phyloP scores from a whole-genome alignment of 192 early-diverging fungal species.

The Funneliformis mosseae region DNA sequence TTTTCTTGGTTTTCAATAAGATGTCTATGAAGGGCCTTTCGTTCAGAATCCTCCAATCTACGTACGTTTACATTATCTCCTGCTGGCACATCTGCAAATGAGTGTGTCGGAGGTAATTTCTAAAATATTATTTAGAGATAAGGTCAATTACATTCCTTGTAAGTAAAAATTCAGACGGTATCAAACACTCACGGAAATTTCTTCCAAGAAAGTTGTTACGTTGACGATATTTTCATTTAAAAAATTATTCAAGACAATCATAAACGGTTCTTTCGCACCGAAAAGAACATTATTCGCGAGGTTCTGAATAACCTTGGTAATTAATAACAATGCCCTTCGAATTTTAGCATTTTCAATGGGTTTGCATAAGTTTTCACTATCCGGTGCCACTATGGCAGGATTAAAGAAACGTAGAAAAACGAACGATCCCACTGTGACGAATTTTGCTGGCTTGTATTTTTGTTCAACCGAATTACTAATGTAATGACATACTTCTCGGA shows the following conservation, averaged over 20 bases:
- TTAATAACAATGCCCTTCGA: slow-evolving; percentile 83
- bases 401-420: slow-evolving; percentile 96
- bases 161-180: background rate
- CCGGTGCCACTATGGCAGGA: slow-evolving; percentile 93
- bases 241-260: slow-evolving; percentile 90
- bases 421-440: slow-evolving; percentile 90
- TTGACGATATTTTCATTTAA: slow-evolving; percentile 79
- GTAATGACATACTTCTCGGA: slow-evolving; percentile 83
- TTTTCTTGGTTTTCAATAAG: slow-evolving; percentile 71
- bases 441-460: slow-evolving; percentile 82
- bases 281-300: slow-evolving; percentile 95
- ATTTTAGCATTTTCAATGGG: slow-evolving; percentile 60
- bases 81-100: background rate
- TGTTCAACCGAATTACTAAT: slow-evolving; percentile 75
- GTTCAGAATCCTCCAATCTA: slow-evolving; percentile 44
- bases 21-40: slow-evolving; percentile 58
- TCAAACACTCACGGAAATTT: slow-evolving; percentile 65
- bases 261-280: slow-evolving; percentile 93
- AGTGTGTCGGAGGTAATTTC: background rate
- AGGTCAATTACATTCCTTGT: background rate
- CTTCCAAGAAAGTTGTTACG: slow-evolving; percentile 77
- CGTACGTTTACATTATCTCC: slow-evolving; percentile 35
- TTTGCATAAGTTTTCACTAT: slow-evolving; percentile 74
- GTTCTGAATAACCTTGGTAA: slow-evolving; percentile 96
- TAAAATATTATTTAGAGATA: background rate